Evolutionary conservation across 495 filamentous ascomycete species (phyloP).

Genomic region (Sordaria brevicollis): DNA sequence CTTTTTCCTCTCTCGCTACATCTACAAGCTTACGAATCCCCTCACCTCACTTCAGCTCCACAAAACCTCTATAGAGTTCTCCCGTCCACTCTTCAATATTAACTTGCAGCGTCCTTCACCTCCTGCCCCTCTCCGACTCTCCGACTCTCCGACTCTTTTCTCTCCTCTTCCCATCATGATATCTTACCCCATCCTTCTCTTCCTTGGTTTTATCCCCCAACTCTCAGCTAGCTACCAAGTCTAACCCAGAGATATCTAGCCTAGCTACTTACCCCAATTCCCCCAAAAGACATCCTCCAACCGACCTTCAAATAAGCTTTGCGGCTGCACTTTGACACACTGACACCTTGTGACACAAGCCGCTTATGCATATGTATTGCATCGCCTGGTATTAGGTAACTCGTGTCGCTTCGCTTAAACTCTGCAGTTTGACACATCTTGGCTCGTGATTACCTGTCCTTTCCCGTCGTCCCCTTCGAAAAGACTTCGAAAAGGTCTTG

Average conservation of each 20-base stretch:
- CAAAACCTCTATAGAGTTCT: too few species aligned
- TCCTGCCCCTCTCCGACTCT: neutral
- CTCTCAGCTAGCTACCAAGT: neutral
- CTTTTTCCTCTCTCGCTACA: too few species aligned
- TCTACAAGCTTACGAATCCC: too few species aligned
- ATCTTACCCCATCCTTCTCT: neutral
- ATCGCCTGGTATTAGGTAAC: neutral
- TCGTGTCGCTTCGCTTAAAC: neutral
- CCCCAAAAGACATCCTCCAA: neutral
- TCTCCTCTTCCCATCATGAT: too few species aligned
- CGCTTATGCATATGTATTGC: neutral
- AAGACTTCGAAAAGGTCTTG: neutral
- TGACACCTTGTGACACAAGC: neutral
- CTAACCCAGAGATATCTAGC: neutral
- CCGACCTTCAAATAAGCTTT: neutral
- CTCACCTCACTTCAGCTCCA: too few species aligned
- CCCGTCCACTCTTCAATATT: neutral
- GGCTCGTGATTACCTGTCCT: neutral
- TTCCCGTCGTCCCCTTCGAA: neutral
- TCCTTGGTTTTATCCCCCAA: neutral
- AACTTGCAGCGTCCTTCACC: neutral
- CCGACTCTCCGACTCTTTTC: too few species aligned
- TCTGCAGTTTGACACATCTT: neutral
- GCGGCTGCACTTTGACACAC: neutral
- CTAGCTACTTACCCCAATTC: neutral